Conservation (phyloP, 129 eudicot species). For the Tagetes patula region DNA sequence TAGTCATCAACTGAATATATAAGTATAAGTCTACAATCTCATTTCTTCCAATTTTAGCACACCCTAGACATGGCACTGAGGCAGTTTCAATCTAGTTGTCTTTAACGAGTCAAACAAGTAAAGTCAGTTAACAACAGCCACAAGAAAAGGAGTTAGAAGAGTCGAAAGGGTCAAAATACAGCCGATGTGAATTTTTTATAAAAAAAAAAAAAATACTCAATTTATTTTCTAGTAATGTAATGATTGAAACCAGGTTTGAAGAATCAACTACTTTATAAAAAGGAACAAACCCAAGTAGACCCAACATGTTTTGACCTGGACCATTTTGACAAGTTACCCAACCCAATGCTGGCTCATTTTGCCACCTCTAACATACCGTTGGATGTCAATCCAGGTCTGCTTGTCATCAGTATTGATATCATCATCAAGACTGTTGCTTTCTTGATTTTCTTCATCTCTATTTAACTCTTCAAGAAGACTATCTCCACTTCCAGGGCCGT, state of each 20-base stretch:
- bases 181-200: not conserved
- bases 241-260: not conserved
- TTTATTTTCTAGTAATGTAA: not conserved
- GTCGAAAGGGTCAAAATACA: not conserved
- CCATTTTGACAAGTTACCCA: not conserved
- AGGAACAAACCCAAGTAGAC: not conserved
- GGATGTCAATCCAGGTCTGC: conserved; percentile 88
- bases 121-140: not conserved
- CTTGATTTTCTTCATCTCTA: conserved; percentile 97
- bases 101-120: not conserved
- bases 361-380: conserved; percentile 47
- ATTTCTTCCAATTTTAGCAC: not conserved
- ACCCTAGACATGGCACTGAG: not conserved
- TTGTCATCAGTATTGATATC: conserved; percentile 78
- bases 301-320: not conserved
- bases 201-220: not conserved
- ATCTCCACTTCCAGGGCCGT: conserved; percentile 76
- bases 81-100: not conserved
- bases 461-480: conserved; percentile 98
- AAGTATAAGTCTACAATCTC: not conserved
- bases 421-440: conserved; percentile 62
- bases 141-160: not conserved
- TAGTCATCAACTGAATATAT: not conserved
- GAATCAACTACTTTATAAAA: not conserved
- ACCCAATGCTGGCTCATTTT: conserved; percentile 1